These are phyloP conservation scores for Annona cherimola DNA, from an alignment of 164 flowering plant genomes.

Conservation along the genomic window DNA sequence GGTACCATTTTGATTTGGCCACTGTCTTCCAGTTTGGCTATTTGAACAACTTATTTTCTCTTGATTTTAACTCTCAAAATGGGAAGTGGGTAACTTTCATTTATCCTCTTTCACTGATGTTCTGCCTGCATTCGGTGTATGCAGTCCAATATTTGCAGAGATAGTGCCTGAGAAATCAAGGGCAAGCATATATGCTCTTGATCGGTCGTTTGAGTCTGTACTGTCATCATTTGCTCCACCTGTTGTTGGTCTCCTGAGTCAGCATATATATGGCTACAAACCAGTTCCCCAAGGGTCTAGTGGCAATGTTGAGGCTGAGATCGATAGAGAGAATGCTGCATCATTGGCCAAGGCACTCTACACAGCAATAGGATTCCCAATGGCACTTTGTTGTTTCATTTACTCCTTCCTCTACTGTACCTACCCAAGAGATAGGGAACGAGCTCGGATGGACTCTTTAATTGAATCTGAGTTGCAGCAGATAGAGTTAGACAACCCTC, in stretches of 20 bases:
- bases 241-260: conserved; percentile 71
- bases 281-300: conserved; percentile 53
- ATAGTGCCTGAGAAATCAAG: conserved; percentile 86
- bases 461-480: conserved; percentile 71
- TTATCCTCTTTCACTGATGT: background rate
- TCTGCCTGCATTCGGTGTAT: background rate
- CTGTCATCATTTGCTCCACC: conserved; percentile 97
- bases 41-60: no score
- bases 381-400: conserved; percentile 70
- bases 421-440: conserved; percentile 82
- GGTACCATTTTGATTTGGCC: no score
- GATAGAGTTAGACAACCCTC: conserved; percentile 31
- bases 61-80: no score
- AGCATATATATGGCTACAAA: conserved; percentile 71
- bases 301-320: conserved; percentile 41
- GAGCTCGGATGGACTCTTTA: conserved; percentile 63
- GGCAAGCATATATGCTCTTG: conserved; percentile 86
- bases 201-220: conserved; percentile 79
- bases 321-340: conserved; percentile 74
- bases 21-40: no score
- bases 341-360: conserved; percentile 86
- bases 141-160: conserved; percentile 96
- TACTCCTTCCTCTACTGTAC: conserved; percentile 74
- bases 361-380: conserved; percentile 66
- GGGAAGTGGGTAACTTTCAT: background rate